Conservation (phyloP, 108 stramenopile species). For the Schizochytrium sp. region DNA sequence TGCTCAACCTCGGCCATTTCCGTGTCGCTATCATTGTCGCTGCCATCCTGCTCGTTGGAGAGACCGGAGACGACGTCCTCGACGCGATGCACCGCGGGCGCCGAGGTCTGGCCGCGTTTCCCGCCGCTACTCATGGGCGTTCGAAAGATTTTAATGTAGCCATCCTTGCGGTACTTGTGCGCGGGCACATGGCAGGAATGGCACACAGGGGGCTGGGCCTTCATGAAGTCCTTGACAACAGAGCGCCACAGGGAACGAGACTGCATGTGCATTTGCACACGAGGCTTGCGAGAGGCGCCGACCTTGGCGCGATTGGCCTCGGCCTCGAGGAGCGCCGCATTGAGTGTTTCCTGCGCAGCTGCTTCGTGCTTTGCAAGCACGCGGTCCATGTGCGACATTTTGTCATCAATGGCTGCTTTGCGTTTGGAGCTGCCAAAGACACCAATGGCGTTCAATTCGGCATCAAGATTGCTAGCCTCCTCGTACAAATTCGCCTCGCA, state of each 20-base stretch:
- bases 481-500: constrained; percentile 45
- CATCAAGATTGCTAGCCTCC: constrained; percentile 61
- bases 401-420: not conserved
- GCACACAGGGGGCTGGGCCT: constrained; percentile 56
- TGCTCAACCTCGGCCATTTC: not conserved
- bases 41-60: constrained; percentile 25
- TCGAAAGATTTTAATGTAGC: constrained; percentile 85
- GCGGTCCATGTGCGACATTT: not conserved
- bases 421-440: not conserved
- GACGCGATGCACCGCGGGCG: constrained; percentile 21
- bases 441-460: constrained; percentile 21
- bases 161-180: constrained; percentile 83
- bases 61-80: constrained; percentile 34
- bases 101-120: too few species aligned
- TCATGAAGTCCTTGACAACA: constrained; percentile 64
- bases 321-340: not conserved
- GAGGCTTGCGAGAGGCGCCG: constrained; percentile 31
- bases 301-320: not conserved
- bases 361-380: constrained; percentile 10
- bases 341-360: not conserved
- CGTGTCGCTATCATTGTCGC: not conserved
- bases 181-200: constrained; percentile 73
- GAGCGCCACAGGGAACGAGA: constrained; percentile 55
- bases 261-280: constrained; percentile 36
- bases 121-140: constrained; percentile 32